These are phyloP conservation scores for Brassica carinata DNA, from an alignment of 345 rosid genomes.

Conservation along the genomic window DNA sequence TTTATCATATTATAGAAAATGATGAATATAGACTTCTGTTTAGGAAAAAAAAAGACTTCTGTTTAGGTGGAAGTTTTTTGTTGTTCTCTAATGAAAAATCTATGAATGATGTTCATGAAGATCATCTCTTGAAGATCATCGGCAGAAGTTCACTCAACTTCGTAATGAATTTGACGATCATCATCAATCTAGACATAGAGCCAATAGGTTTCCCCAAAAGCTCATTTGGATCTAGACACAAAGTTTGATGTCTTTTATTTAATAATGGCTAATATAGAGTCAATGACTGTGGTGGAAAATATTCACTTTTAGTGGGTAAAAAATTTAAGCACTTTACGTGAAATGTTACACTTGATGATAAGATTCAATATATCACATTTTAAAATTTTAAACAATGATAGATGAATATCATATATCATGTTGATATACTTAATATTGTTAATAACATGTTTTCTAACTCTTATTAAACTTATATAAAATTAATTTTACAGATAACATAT, in stretches of 20 bases:
- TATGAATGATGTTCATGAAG: not conserved
- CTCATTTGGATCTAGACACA: constrained; percentile 29
- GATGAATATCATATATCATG: not conserved
- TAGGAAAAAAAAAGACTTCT: not conserved
- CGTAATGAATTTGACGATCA: not conserved
- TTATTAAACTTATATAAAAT: not conserved
- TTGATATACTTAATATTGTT: not conserved
- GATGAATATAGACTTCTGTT: not conserved
- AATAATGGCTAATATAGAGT: constrained; percentile 4
- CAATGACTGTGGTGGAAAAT: not conserved
- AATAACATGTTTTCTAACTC: not conserved
- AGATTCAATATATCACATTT: not conserved
- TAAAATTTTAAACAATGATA: not conserved
- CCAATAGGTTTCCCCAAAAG: not conserved
- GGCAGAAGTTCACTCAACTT: not conserved
- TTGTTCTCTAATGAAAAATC: not conserved
- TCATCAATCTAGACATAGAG: not conserved
- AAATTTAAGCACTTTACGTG: not conserved
- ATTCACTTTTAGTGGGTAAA: constrained; percentile 8
- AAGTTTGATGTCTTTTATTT: not conserved
- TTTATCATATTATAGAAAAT: not conserved
- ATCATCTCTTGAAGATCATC: constrained; percentile 16
- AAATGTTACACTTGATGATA: not conserved
- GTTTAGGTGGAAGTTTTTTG: not conserved
- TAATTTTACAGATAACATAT: too few species aligned